Evolutionary conservation across 768 basidiomycete genomes (phyloP), one percentile per base, ranked within the genome.

Genomic region (Fomitopsis serialis): DNA sequence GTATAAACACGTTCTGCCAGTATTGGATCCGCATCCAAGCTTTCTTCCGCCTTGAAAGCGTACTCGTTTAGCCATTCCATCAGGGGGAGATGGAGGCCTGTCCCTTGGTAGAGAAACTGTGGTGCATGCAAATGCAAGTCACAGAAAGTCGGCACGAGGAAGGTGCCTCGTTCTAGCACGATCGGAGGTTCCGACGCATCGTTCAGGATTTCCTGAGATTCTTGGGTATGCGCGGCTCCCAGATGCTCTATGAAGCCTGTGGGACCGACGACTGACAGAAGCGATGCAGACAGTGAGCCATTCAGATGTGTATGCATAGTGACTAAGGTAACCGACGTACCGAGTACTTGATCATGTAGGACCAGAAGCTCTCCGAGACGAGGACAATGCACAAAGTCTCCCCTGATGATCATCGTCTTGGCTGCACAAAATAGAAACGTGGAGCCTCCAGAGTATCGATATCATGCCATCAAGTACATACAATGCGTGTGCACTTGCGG

Each of bases 41-140:
- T 62, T 55, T 89, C 83, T 63, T 95, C 93, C 0, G 92, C 87
- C 60, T 84, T 82, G 65, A 87, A 92, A 0, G 91, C 87, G 57
- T 94, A 94, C 27, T 77, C 75, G 36, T 90, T 76, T 8, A 94
- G 77, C 92, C 92, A 92, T 58, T 90, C 68, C 84, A 92, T 85
- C 35, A 93, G 69, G 3, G 91, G 88, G 2, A 92, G 76, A 65
- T 95, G 88, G 3, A 94, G 75, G 0, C 92, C 92, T 1, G 82
- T 91, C 2, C 93, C 93, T 52, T 91, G 86, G 55, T 92, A 94
- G 32, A 93, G 74, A 64, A 88, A 93, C 64, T 95, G 93, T 1
- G 92, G 89, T 0, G 92, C 91, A 64, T 95, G 92, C 0, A 93
- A 75, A 63, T 94, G 92, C 4, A 91, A 74, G 66, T 94, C 92